These are phyloP conservation scores for Saturnispora dispora DNA, from an alignment of 805 yeast species.

Conservation along the genomic window DNA sequence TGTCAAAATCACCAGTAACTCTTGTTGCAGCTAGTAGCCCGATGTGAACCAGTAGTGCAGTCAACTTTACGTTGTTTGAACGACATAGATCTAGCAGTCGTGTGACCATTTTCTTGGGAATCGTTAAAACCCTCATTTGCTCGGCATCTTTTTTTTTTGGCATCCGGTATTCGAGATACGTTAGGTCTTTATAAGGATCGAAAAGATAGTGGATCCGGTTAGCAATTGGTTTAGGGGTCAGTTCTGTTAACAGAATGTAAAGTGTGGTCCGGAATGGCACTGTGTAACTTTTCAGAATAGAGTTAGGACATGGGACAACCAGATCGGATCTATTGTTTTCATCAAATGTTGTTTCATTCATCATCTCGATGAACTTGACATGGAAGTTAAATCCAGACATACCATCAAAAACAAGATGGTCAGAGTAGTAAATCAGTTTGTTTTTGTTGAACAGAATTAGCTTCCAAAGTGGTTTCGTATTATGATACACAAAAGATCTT, in stretches of 20 bases:
- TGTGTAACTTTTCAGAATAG: background rate
- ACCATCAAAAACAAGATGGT: conserved; percentile 31
- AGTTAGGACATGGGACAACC: conserved; percentile 1
- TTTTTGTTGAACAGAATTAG: conserved; percentile 11
- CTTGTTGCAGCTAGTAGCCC: background rate
- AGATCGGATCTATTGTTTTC: background rate
- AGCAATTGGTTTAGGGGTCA: background rate
- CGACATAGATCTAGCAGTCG: background rate
- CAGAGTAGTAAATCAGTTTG: conserved; percentile 17
- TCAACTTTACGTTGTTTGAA: conserved; percentile 2
- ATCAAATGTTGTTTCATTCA: background rate
- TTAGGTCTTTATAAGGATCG: conserved; percentile 3
- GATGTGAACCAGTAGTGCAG: conserved; percentile 3
- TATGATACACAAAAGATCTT: background rate
- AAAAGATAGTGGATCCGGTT: conserved; percentile 2
- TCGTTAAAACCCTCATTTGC: background rate
- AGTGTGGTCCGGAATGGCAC: background rate
- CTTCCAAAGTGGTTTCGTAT: conserved; percentile 16
- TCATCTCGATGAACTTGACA: background rate
- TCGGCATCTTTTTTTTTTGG: background rate
- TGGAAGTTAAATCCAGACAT: conserved; percentile 26
- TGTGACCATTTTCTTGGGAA: background rate
- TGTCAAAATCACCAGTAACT: conserved; percentile 10
- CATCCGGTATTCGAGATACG: background rate
- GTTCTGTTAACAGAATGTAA: background rate